phyloP scores from a whole-genome alignment of 352 stramenopile genomes.

The Phytopythium montanum region DNA sequence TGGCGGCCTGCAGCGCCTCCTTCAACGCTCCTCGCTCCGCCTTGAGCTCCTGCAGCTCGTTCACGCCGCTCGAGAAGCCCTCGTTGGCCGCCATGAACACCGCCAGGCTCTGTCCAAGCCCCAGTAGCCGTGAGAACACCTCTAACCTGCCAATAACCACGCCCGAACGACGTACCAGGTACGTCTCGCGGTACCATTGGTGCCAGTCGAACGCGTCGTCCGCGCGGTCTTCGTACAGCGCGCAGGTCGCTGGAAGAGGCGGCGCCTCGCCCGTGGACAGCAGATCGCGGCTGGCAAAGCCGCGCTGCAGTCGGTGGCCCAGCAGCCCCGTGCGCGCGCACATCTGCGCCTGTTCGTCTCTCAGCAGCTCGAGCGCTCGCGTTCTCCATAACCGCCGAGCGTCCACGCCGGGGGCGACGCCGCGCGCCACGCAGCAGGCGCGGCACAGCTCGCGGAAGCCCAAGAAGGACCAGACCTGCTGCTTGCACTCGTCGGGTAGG shows the following conservation, averaged over 20 bases:
- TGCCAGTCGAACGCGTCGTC: slow-evolving; percentile 38
- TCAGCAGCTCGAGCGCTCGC: slow-evolving; percentile 24
- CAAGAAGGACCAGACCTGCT: slow-evolving; percentile 50
- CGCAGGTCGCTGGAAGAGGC: not conserved
- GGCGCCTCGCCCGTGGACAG: slow-evolving; percentile 9
- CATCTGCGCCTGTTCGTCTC: slow-evolving; percentile 17
- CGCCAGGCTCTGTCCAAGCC: slow-evolving; percentile 21
- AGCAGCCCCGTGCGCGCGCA: slow-evolving; percentile 17
- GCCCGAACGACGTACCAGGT: slow-evolving; percentile 25
- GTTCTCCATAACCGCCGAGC: slow-evolving; percentile 34
- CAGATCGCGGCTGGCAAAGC: slow-evolving; percentile 30
- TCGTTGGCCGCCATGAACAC: slow-evolving; percentile 27
- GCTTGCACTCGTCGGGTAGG: slow-evolving; percentile 63
- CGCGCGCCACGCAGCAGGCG: slow-evolving; percentile 28
- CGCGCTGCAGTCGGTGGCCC: slow-evolving; percentile 20
- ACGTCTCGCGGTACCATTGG: slow-evolving; percentile 50
- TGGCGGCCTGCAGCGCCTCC: slow-evolving; percentile 43
- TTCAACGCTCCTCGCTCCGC: slow-evolving; percentile 39
- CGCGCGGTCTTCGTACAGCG: not conserved
- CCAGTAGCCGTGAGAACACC: slow-evolving; percentile 5
- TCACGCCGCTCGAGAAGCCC: slow-evolving; percentile 34
- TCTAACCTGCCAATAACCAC: not conserved
- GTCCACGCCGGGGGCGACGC: slow-evolving; percentile 29
- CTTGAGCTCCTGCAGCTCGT: slow-evolving; percentile 43
- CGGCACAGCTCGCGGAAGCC: slow-evolving; percentile 50